Evolutionary conservation across 371 early-diverging fungal genomes (phyloP), one percentile per base, ranked within the genome.

Genomic region (Enterocytospora artemiae): DNA sequence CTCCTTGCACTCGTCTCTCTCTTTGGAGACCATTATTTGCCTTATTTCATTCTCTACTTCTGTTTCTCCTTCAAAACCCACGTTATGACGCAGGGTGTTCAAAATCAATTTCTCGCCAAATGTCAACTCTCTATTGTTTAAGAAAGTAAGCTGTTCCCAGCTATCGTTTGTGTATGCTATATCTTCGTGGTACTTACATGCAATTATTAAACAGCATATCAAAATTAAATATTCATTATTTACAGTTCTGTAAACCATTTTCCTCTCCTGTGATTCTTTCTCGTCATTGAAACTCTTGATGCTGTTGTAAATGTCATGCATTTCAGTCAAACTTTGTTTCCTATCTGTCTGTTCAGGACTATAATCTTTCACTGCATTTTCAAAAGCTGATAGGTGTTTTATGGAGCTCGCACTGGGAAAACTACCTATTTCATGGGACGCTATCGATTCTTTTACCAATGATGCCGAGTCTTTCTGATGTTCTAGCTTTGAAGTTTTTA

Each of bases 151-250:
- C 7, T 7, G 30, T 41, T 31, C 52, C 61, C 61, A 60, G 33
- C 39, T 36, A 16, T 60, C 61, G 39, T 60, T 60, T 5, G 61
- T 60, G 25, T 9, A 60, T 12, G 61, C 5, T 5, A 60, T 30
- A 25, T 60, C 61, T 4, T 46, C 24, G 22, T 60, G 25, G 53
- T 51, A 12, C 25, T 60, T 60, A 3, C 7, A 49, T 5, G 61
- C 18, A 48, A 60, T 28, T 22, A 60, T 28, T 24, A 43, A 60
- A 37, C 61, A 60, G 5, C 20, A 5, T 5, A 60, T 28, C 4
- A 60, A 36, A 7, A 60, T 7, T 24, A 25, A 7, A 32, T 5
- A 56, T 18, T 22, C 14, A 30, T 44, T 9, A 18, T 46, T 20
- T 12, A 7, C 12, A 7, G 24, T 16, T 46, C 24, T 25, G 12